Percentiles rank a stretch among this genome's conserved stretches.
phyloP scores from a whole-genome alignment of 805 yeast species.

The Candida takata region DNA sequence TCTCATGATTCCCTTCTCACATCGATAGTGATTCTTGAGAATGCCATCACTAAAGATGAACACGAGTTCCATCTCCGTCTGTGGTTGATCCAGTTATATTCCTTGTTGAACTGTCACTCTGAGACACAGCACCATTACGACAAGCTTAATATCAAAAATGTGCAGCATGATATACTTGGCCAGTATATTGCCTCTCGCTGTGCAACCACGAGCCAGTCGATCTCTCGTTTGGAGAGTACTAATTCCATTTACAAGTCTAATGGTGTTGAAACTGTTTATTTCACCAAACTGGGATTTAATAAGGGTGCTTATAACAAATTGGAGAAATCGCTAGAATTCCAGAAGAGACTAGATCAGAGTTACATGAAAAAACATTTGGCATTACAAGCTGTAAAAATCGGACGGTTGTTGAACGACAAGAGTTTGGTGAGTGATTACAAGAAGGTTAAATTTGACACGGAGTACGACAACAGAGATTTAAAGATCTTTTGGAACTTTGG shows the following conservation, averaged over 20 bases:
- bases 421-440: conserved; percentile 22
- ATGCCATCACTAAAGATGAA: conserved; percentile 47
- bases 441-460: conserved; percentile 16
- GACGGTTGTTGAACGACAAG: conserved; percentile 25
- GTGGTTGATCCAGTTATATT: conserved; percentile 64
- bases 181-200: conserved; percentile 44
- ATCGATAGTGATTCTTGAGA: conserved; percentile 51
- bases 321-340: conserved; percentile 58
- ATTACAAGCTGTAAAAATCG: conserved; percentile 24
- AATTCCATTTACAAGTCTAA: conserved; percentile 48
- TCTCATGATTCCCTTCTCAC: conserved; percentile 26
- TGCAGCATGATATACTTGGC: conserved; percentile 69
- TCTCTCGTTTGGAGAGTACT: conserved; percentile 30
- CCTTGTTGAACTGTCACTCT: conserved; percentile 46
- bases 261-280: conserved; percentile 42
- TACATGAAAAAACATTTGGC: conserved; percentile 19
- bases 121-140: conserved; percentile 45
- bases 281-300: conserved; percentile 47
- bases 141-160: conserved; percentile 55
- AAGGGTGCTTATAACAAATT: conserved; percentile 59
- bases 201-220: conserved; percentile 39
- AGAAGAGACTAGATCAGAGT: conserved; percentile 44
- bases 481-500: conserved; percentile 48
- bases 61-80: conserved; percentile 65
- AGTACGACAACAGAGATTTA: conserved; percentile 54